Conservation (phyloP, 2,329 filamentous ascomycete genomes). For the Hirsutella minnesotensis region DNA sequence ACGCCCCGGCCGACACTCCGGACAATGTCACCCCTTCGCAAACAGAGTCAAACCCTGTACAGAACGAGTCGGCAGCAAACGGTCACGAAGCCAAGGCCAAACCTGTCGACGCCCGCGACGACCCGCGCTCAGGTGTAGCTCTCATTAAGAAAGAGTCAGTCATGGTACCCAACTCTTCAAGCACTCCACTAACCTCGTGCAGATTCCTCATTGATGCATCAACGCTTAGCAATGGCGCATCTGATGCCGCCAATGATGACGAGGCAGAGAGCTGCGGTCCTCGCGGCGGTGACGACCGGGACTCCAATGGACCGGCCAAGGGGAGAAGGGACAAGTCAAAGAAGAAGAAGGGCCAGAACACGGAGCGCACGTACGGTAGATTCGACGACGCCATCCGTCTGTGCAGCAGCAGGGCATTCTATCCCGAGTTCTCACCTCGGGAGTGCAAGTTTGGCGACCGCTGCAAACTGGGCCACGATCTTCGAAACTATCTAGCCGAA, state of each 20-base stretch:
- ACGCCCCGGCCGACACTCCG: conserved; percentile 15
- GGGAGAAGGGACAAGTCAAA: conserved; percentile 31
- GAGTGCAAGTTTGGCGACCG: conserved; percentile 67
- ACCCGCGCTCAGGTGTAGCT: conserved; percentile 45
- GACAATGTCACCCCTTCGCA: conserved; percentile 1
- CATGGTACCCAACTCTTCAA: background rate
- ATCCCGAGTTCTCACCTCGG: conserved; percentile 69
- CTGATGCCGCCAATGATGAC: conserved; percentile 30
- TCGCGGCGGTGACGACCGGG: conserved; percentile 30
- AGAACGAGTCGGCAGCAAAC: background rate
- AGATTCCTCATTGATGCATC: conserved; percentile 31
- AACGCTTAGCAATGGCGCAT: conserved; percentile 10
- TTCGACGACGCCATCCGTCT: conserved; percentile 68
- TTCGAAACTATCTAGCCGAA: conserved; percentile 73
- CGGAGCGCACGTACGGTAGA: conserved; percentile 65
- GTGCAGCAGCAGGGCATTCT: conserved; percentile 61
- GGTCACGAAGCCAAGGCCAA: conserved; percentile 8
- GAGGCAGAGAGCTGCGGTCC: conserved; percentile 32
- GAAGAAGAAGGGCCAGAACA: conserved; percentile 61
- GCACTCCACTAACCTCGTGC: conserved; percentile 4
- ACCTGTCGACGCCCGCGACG: conserved; percentile 10
- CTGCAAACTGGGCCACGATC: conserved; percentile 73
- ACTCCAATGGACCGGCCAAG: conserved; percentile 25
- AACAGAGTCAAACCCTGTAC: background rate
- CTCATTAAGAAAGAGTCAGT: conserved; percentile 63